These are phyloP conservation scores for Fonsecaea multimorphosa DNA, from an alignment of 2,329 filamentous ascomycete species.

Conservation along the genomic window DNA sequence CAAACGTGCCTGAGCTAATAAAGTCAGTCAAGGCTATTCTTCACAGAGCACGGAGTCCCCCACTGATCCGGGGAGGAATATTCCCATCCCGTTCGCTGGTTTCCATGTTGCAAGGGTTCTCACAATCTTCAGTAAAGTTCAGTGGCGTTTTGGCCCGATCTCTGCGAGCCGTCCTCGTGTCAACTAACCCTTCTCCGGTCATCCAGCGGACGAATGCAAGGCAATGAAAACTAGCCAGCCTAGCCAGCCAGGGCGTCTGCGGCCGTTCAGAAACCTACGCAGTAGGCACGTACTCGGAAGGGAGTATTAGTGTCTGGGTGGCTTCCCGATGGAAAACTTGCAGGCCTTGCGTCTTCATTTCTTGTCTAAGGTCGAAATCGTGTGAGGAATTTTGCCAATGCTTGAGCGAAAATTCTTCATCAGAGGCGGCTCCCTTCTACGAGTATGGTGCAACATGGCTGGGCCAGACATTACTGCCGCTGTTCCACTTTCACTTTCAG, in stretches of 20 bases:
- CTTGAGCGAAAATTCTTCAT: neutral
- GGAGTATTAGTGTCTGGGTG: neutral
- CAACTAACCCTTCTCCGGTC: neutral
- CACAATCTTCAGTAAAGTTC: neutral
- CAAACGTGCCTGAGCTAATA: neutral
- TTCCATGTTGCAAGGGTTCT: neutral
- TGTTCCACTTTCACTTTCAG: neutral
- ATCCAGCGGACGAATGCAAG: slow-evolving; percentile 1
- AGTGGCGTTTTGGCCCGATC: neutral
- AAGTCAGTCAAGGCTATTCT: neutral
- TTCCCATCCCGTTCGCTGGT: neutral
- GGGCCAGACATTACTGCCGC: neutral
- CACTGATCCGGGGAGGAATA: slow-evolving; percentile 3
- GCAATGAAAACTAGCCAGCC: slow-evolving; percentile 11
- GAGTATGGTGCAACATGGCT: neutral
- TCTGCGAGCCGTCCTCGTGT: neutral
- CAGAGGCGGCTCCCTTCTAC: neutral
- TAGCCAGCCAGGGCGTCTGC: neutral
- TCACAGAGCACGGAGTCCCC: neutral
- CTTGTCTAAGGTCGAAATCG: neutral
- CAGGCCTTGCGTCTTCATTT: neutral
- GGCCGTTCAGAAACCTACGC: no score
- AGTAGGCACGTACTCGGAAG: neutral
- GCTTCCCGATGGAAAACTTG: neutral
- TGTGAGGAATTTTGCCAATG: neutral